Conservation (phyloP, 805 yeast species). For the Limtongozyma cylindracea region DNA sequence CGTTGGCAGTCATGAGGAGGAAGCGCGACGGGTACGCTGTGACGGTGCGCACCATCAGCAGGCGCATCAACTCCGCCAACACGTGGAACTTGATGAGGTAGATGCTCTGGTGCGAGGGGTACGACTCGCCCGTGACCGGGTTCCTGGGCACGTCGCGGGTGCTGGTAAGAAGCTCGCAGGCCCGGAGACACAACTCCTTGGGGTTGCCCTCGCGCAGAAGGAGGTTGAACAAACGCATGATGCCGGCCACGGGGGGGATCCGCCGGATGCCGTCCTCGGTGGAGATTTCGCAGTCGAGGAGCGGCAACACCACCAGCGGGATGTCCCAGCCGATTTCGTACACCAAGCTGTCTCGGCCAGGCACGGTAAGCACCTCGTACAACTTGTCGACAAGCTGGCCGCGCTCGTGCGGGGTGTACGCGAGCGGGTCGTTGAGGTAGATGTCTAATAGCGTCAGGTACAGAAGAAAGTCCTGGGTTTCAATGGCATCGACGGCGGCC, state of each 20-base stretch:
- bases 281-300: conserved; percentile 14
- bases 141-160: no score
- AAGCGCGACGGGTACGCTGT: conserved; percentile 65
- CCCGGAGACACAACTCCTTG: conserved; percentile 49
- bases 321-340: conserved; percentile 78
- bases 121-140: no score
- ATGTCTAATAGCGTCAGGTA: conserved; percentile 53
- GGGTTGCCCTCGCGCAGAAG: conserved; percentile 54
- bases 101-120: conserved; percentile 6
- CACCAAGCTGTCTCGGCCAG: conserved; percentile 19
- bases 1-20: conserved; percentile 37
- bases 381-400: conserved; percentile 18
- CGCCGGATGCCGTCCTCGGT: conserved; percentile 7
- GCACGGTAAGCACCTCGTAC: conserved; percentile 14
- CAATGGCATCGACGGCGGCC: no score
- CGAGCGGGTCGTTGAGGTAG: conserved; percentile 19
- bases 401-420: conserved; percentile 23
- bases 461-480: no score
- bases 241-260: conserved; percentile 11
- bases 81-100: conserved; percentile 38
- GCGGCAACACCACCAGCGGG: conserved; percentile 40
- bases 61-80: conserved; percentile 34
- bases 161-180: conserved; percentile 32
- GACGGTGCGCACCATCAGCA: conserved; percentile 30
- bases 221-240: conserved; percentile 28